Conservation (phyloP, 805 yeast species). For the Saturnispora gosingensis region DNA sequence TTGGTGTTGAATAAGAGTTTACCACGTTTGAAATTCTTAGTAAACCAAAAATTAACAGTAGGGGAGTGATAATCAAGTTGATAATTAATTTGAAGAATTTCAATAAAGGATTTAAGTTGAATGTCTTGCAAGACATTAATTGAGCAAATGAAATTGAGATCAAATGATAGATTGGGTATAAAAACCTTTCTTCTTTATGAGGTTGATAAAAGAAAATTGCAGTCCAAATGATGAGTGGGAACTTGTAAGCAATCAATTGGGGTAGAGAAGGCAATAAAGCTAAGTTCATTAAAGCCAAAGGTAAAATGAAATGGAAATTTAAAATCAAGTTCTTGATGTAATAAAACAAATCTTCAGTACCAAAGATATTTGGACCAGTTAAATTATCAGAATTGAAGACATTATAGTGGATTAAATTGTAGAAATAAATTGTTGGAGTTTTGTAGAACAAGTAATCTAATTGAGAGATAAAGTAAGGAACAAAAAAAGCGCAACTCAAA, state of each 20-base stretch:
- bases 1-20: conserved; percentile 29
- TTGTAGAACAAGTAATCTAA: conserved; percentile 59
- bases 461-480: conserved; percentile 17
- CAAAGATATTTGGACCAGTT: conserved; percentile 86
- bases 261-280: conserved; percentile 11
- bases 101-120: conserved; percentile 7
- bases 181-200: conserved; percentile 87
- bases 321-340: conserved; percentile 60
- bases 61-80: not conserved
- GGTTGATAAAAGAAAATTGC: conserved; percentile 64
- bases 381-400: conserved; percentile 58
- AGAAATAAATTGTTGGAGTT: conserved; percentile 57
- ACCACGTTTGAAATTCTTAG: conserved; percentile 40
- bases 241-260: conserved; percentile 18
- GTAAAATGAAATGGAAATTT: conserved; percentile 56
- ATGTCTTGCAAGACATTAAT: conserved; percentile 27
- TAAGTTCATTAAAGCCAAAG: conserved; percentile 35
- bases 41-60: conserved; percentile 5
- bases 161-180: conserved; percentile 76
- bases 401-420: conserved; percentile 76
- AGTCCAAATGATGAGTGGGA: conserved; percentile 49
- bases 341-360: conserved; percentile 70
- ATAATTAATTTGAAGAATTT: conserved; percentile 6
- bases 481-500: conserved; percentile 11
- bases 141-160: conserved; percentile 53